Base-by-base conservation (phyloP, 495 filamentous ascomycete genomes). In the Thermochaetoides thermophila region DNA sequence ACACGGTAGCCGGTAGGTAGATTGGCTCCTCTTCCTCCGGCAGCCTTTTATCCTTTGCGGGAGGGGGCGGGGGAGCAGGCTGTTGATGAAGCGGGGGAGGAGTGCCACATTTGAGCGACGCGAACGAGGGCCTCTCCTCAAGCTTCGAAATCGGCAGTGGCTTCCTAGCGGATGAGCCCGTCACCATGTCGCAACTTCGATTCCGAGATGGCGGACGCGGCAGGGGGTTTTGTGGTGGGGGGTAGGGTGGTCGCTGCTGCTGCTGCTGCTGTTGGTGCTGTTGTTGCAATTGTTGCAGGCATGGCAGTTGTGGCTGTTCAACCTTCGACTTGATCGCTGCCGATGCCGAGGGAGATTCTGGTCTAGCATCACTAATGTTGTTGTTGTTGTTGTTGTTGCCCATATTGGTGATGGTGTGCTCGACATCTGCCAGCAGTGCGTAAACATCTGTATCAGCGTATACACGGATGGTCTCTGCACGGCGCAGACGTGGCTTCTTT, bases 371-470 rank as follows among this genome's bases (percentile, higher is more conserved):
- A n/a, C n/a, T n/a, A n/a, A n/a, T n/a, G n/a, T n/a, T n/a, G n/a
- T n/a, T n/a, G n/a, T n/a, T n/a, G 41, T 21, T 8, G 7, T 46
- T 42, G 18, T 40, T 48, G 4, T 32, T 45, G 27, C 61, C 64
- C 49, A 73, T 63, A 28, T 61, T 58, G 32, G 61, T 66, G 45
- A 78, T 69, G 34, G 70, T 64, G 29, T 63, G 58, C 46, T 75
- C 69, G 9, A 78, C 73, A 35, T 77, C 72, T 3, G 63, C 64
- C 18, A 78, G 47, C 5, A 78, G 58, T 0, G 71, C 69, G 40
- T 70, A 74, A 7, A 82, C 69, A 31, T 74, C 69, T 32, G 61
- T 61, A 42, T 73, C 74, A 18, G 73, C 75, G 37, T 78, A 78
- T 40, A 79, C 68, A 37, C 68, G 69, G 39, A 81, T 81, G 33